Evolutionary conservation across 2,329 filamentous ascomycete species (phyloP), one percentile per base, ranked within the genome.

Genomic region (Elsinoe perseae): DNA sequence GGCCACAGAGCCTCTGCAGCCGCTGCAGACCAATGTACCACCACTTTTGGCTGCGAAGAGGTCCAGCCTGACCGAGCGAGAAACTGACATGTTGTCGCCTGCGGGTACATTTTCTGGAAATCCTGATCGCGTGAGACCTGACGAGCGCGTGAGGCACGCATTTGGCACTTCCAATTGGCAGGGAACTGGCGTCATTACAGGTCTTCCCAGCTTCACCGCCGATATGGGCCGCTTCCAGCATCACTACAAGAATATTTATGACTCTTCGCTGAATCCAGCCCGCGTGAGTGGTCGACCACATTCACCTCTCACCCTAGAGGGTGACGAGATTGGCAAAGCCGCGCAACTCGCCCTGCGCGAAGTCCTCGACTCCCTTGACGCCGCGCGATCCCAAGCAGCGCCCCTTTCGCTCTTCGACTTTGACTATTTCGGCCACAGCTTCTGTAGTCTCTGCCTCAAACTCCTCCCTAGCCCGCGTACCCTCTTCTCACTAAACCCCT

Each of bases 301-400:
- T n/a, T 42, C 53, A 1, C 53, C 28, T 12, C n/a, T 46, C 6
- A 42, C 18, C 3, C 25, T 56, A 3, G 87, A 90, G 64, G 85
- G 87, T 34, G 72, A 81, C 63, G 91, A 96, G 67, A 89, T 82
- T n/a, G 85, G 86, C 18, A 82, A 83, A 61, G 91, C 91, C 4
- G 84, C 91, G 20, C 89, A 95, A 72, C 73, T 96, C 67, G 90
- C 92, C 5, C 72, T 96, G 63, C 78, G 87, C 60, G 92, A 96
- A 72, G 76, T 96, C 43, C 72, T 95, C 56, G 84, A 85, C 64
- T 91, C 87, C 59, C 80, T 91, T 69, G 83, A 87, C 67, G 88
- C 90, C 60, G 90, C 91, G 61, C 53, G 42, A 52, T 56, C 54
- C 61, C 80, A 76, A 58, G 72, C 72, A 23, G 42, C 54, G 5